Conservation (phyloP, 1,284 basidiomycete genomes). For the Sanghuangporus baumii region DNA sequence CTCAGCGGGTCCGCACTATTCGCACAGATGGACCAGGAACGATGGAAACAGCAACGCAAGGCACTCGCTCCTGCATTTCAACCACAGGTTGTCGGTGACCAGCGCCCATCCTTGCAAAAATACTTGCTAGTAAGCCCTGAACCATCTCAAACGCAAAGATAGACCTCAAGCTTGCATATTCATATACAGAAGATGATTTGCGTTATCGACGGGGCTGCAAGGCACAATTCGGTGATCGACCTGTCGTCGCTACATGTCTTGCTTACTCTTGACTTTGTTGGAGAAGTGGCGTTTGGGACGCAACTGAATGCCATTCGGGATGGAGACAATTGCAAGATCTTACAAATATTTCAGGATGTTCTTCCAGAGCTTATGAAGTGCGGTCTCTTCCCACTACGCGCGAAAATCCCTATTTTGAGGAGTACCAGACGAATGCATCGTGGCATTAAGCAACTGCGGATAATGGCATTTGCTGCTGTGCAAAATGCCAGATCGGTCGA, state of each 20-base stretch:
- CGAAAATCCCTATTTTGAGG: background rate
- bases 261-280: background rate
- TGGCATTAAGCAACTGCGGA: background rate
- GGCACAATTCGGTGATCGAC: background rate
- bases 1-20: background rate
- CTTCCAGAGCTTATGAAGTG: background rate
- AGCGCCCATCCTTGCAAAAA: background rate
- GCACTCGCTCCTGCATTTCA: background rate
- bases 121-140: background rate
- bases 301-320: background rate
- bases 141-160: background rate
- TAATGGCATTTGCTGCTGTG: background rate
- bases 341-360: background rate
- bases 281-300: background rate
- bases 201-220: background rate
- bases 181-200: background rate
- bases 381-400: background rate
- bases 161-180: no score
- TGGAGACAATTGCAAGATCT: background rate
- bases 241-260: background rate
- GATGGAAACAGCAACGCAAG: background rate
- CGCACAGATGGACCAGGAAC: conserved; percentile 1
- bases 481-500: background rate
- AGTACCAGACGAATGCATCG: background rate
- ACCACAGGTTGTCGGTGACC: background rate